A percentile compares a stretch with the other conserved stretches of the same genome.
phyloP scores from a whole-genome alignment of 2,329 filamentous ascomycete species.

The Exophiala calicioides region DNA sequence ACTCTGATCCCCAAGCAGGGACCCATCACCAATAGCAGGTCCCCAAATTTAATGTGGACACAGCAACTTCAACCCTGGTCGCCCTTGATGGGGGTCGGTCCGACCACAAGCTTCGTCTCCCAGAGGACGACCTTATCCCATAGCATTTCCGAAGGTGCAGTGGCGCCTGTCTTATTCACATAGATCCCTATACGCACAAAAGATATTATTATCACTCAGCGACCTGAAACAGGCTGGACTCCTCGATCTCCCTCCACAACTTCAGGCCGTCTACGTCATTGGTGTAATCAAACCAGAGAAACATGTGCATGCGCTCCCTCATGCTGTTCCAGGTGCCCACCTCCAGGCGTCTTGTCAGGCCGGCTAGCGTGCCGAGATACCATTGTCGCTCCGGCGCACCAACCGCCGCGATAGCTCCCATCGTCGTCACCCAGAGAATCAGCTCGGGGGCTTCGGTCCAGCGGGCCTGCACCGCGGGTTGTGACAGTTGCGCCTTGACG shows the following conservation, averaged over 20 bases:
- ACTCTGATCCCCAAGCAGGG: too few species aligned
- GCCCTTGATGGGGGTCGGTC: too few species aligned
- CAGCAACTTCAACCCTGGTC: too few species aligned
- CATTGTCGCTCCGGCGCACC: constrained; percentile 36
- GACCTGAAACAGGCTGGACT: constrained; percentile 15
- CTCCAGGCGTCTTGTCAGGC: constrained; percentile 26
- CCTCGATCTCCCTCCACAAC: constrained; percentile 29
- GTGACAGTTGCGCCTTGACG: constrained; percentile 33
- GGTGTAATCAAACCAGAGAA: constrained; percentile 30
- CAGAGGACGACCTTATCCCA: too few species aligned
- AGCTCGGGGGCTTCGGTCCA: constrained; percentile 35
- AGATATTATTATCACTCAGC: constrained; percentile 6
- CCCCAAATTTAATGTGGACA: too few species aligned
- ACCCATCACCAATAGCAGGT: too few species aligned
- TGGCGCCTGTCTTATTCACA: not conserved
- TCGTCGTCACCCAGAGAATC: constrained; percentile 40
- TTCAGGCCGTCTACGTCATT: constrained; percentile 31
- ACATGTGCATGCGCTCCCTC: constrained; percentile 25
- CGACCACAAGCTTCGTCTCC: too few species aligned
- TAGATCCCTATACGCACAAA: too few species aligned
- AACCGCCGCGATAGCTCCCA: constrained; percentile 43
- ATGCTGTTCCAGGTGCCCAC: constrained; percentile 28
- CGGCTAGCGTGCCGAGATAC: constrained; percentile 35
- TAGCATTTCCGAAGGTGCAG: too few species aligned
- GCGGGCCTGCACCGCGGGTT: constrained; percentile 25